Base-by-base conservation (phyloP, 2,329 filamentous ascomycete genomes). In the Xylaria sp. region DNA sequence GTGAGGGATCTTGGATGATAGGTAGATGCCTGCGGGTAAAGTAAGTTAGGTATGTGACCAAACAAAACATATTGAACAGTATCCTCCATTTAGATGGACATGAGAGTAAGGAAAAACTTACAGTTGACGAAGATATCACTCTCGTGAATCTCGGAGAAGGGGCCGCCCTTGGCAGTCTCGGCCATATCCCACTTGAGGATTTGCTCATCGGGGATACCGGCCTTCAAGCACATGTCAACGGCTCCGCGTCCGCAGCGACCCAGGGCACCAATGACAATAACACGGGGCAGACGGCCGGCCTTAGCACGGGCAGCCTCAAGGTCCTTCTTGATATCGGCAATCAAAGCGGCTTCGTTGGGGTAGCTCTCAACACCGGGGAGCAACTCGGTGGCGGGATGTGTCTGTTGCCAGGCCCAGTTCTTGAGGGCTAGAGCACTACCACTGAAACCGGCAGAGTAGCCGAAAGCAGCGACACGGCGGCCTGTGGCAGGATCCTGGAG, bases 191-290 rank as follows among this genome's bases (percentile, higher is more conserved):
- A 85, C 67, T 80, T 78, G 65, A 82, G 69, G 68, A 96, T 88
- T 68, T 88, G 83, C 66, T 84, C 80, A 19, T 84, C 81, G 11
- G 85, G 80, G 54, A 93, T 80, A 59, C 92, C 92, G 11, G 87
- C 87, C 75, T 87, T 86, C 67, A 84, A 78, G 73, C 89, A 90
- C 60, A 93, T 79, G 68, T 96, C 89, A 44, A 93, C 86, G 18
- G 92, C 92, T 63, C 93, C 93, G 51, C 83, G 85, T 58, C 92
- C 92, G 71, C 92, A 97, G 66, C 92, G 86, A 47, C 90, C 88
- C n/a, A 89, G 79, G 1, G 84, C 91, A 64, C 93, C 93, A 65
- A 97, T 93, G 56, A 97, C 86, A 61, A 97, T 83, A 61, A 92
- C 85, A 63, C 84, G 84, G 3, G 92, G 92, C 67, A 83, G 78